Conservation (phyloP, 2,329 filamentous ascomycete species). For the Diaporthe sp. region DNA sequence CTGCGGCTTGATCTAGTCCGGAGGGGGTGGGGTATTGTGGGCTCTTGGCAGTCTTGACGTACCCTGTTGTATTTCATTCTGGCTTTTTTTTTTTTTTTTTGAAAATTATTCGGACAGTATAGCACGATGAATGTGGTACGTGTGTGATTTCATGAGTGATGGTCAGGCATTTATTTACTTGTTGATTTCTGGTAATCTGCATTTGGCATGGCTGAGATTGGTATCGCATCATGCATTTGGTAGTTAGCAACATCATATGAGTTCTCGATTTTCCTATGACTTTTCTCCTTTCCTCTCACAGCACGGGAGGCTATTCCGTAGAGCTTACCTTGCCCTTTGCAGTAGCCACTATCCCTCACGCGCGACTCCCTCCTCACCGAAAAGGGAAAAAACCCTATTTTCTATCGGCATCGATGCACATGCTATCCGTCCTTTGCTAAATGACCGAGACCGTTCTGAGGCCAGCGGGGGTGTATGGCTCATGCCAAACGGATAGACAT, state of each 20-base stretch:
- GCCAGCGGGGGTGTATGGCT: neutral
- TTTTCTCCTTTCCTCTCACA: neutral
- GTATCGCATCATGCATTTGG: neutral
- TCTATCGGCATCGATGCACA: neutral
- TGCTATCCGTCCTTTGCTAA: too few species aligned
- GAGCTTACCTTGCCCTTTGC: neutral
- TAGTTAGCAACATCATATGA: neutral
- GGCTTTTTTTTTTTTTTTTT: neutral
- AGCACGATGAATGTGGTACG: neutral
- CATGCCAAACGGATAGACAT: neutral
- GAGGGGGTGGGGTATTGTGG: neutral
- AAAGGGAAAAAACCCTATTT: too few species aligned
- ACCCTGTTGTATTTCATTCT: neutral
- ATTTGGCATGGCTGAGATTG: constrained; percentile 5
- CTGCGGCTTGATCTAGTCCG: neutral
- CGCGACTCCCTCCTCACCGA: too few species aligned
- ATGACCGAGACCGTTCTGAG: neutral
- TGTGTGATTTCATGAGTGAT: neutral
- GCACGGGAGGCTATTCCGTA: neutral
- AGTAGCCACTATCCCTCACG: neutral
- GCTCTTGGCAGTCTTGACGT: neutral
- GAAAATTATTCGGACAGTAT: neutral
- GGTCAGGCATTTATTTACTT: neutral
- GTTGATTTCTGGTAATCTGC: neutral
- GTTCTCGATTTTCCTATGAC: neutral